Base-by-base conservation (phyloP, 352 stramenopile genomes). In the Phytopythium delawarense region DNA sequence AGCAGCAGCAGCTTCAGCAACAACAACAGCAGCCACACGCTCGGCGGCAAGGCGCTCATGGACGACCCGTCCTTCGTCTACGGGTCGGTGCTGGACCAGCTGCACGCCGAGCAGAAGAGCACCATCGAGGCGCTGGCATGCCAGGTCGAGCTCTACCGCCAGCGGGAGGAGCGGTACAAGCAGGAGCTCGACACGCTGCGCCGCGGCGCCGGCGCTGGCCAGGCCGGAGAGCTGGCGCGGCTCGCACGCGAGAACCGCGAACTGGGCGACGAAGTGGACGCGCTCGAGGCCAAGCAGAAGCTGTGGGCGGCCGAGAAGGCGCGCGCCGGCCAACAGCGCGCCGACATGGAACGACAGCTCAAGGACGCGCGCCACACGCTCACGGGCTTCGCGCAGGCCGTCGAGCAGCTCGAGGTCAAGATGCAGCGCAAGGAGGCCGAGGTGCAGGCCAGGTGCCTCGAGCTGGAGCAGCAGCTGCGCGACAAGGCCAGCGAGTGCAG, bases 321-420 rank as follows among this genome's bases (percentile, higher is more conserved):
- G 48, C 71, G 75, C 9, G 56, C 84, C 23, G 70, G 84, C 60
- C 69, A 72, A 11, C 72, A 79, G 35, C 73, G 79, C 45, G 64
- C 69, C 40, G 78, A 89, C 37, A 57, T 84, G 13, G 78, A 89
- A 63, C 66, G 71, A 0, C 80, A 92, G 66, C 61, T 89, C 2
- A 77, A 79, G 51, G 82, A 89, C 28, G 76, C 80, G 20, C 73
- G 75, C 34, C 66, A 74, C 39, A 88, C 74, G 39, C 75, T 92
- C 44, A 69, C 70, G 28, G 64, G 74, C n/a, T 88, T 89, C 57
- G 76, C 74, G 35, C 76, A 92, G 39, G 80, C 82, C 23, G 76
- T 92, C 28, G 82, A 92, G 49, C 80, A 92, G 64, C 68, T 92
- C 39, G 82, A 92, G 62, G 79, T 87, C 46, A 92, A 90, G 68